Evolutionary conservation across 2,329 filamentous ascomycete species (phyloP), one percentile per base, ranked within the genome.

Genomic region (Curvularia hawaiiensis): DNA sequence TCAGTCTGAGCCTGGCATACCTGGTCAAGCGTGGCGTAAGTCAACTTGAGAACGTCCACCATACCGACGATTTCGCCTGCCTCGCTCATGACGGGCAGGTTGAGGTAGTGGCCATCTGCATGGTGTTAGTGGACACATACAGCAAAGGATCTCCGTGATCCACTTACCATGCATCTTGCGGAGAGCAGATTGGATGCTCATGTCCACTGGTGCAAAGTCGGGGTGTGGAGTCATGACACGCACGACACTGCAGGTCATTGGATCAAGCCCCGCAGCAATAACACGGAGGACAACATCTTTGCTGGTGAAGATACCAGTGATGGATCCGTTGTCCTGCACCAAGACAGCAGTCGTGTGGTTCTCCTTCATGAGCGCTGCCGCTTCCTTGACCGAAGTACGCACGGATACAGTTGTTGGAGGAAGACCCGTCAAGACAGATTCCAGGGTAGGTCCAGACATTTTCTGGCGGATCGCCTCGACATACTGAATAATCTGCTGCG

Each of bases 181-280:
- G 53, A 99, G 86, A 71, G 95, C 95, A 67, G 94, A 92, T 80
- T 99, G 95, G 73, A 99, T 98, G 78, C 89, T 98, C 95, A 99
- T 98, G 77, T 98, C 94, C 81, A 96, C 91, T 30, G 95, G 93
- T 55, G 95, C 95, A 84, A 99, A 99, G 78, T 99, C 95, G 7
- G 95, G 95, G 75, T 99, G 95, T 64, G 95, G 95, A 33, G 95
- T 99, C 95, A 99, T 99, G 66, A 99, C 95, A 69, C 95, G 89
- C 64, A 99, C 94, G 60, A 99, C 95, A 75, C 94, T 98, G 84
- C 95, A 99, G 72, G 90, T 98, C 59, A 88, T 85, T 45, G 95
- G 95, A 77, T 99, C 95, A 58, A 99, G 84, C 18, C 95, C 95
- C 49, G 95, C 95, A 53, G 95, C 95, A 79, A 99, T 99, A 59